phyloP scores from a whole-genome alignment of 805 yeast genomes.

The Metschnikowia gelsemii region DNA sequence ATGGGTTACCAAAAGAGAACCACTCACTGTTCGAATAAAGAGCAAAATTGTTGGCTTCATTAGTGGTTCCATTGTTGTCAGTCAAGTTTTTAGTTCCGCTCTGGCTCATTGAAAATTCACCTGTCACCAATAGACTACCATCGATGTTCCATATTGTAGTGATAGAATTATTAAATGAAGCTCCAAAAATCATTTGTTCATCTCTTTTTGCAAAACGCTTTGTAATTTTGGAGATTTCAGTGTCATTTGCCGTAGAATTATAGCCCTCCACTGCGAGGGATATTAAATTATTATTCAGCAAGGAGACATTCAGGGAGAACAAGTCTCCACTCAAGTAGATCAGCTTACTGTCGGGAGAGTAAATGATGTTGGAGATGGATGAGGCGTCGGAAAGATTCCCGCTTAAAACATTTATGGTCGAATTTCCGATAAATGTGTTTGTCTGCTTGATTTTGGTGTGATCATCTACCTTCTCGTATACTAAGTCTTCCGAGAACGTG shows the following conservation, averaged over 20 bases:
- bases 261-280: conserved; percentile 29
- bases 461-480: conserved; percentile 21
- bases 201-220: conserved; percentile 19
- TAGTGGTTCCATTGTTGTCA: conserved; percentile 25
- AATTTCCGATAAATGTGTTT: conserved; percentile 42
- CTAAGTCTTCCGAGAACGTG: conserved; percentile 30
- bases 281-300: conserved; percentile 30
- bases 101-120: conserved; percentile 31
- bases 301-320: conserved; percentile 30
- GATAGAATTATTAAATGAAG: conserved; percentile 31
- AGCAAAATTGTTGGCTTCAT: conserved; percentile 36
- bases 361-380: conserved; percentile 9
- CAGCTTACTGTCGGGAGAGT: conserved; percentile 8
- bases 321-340: conserved; percentile 51
- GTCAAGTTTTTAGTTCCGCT: conserved; percentile 29
- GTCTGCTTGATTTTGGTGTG: conserved; percentile 28
- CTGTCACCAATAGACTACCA: conserved; percentile 29
- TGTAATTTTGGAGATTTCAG: conserved; percentile 18
- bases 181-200: conserved; percentile 27
- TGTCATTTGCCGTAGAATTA: conserved; percentile 33
- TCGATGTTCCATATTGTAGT: conserved; percentile 23
- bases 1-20: conserved; percentile 42
- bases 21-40: conserved; percentile 40
- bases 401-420: conserved; percentile 38
- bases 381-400: conserved; percentile 24